Evolutionary conservation across 306 rosid species (phyloP).

Genomic region (Fragaria iinumae): DNA sequence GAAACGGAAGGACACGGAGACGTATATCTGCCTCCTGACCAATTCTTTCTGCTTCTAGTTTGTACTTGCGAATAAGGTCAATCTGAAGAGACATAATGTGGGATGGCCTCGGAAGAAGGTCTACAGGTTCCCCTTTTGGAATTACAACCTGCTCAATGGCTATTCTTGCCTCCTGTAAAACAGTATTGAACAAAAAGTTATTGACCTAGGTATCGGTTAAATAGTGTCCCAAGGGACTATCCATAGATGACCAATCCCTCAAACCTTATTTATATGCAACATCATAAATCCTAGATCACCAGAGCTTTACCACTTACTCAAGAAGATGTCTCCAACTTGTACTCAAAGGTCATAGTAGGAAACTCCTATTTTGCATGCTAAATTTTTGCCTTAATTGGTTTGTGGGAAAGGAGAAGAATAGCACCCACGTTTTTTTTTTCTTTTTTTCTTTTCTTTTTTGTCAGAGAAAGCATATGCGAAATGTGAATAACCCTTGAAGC

Average conservation of each 20-base stretch:
- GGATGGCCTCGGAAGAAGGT: slow-evolving; percentile 75
- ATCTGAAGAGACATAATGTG: slow-evolving; percentile 59
- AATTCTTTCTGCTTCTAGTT: slow-evolving; percentile 53
- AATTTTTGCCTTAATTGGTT: not conserved
- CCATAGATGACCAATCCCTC: not conserved
- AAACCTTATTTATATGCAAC: slow-evolving; percentile 5
- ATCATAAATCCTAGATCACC: not conserved
- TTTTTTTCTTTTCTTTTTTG: not conserved
- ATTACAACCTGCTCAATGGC: slow-evolving; percentile 81
- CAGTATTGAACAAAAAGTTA: not conserved
- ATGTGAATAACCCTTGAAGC: not conserved
- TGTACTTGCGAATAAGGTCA: slow-evolving; percentile 66
- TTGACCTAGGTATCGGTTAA: not conserved
- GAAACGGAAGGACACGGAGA: slow-evolving; percentile 68
- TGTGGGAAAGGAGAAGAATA: not conserved
- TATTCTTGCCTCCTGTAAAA: slow-evolving; percentile 80
- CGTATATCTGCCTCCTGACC: slow-evolving; percentile 36
- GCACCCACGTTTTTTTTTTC: not conserved
- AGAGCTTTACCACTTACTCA: not conserved
- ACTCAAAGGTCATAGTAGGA: not conserved
- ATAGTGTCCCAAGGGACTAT: not conserved
- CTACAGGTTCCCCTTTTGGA: slow-evolving; percentile 71
- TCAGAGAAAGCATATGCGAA: not conserved
- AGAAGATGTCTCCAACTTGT: not conserved
- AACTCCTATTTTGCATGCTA: not conserved